Conservation (phyloP, 495 filamentous ascomycete genomes). For the Darksidea phi region DNA sequence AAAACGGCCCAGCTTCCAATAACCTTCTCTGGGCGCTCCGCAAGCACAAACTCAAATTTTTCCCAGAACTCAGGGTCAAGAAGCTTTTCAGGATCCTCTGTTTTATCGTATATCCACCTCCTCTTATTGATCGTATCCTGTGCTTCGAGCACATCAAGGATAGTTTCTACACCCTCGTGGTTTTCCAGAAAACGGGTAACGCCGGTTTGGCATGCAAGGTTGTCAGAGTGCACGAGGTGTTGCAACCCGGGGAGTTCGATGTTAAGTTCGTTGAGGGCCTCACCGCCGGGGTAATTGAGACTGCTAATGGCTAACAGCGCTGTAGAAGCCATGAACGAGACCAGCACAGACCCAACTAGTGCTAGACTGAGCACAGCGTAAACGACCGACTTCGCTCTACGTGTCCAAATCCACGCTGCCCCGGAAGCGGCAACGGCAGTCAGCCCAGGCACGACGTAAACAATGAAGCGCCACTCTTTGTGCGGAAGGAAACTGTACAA, state of each 20-base stretch:
- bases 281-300: constrained; percentile 46
- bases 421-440: constrained; percentile 75
- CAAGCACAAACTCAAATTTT: constrained; percentile 75
- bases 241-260: constrained; percentile 1
- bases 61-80: constrained; percentile 71
- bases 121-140: constrained; percentile 14
- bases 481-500: constrained; percentile 86
- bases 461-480: constrained; percentile 95
- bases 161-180: constrained; percentile 45
- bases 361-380: constrained; percentile 58
- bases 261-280: constrained; percentile 39
- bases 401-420: constrained; percentile 71
- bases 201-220: constrained; percentile 88
- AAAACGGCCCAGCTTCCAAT: constrained; percentile 72
- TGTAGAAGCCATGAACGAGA: constrained; percentile 58
- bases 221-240: constrained; percentile 66
- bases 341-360: constrained; percentile 58
- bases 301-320: constrained; percentile 60
- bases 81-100: constrained; percentile 57
- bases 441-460: constrained; percentile 79
- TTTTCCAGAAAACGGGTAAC: constrained; percentile 74
- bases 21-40: constrained; percentile 60
- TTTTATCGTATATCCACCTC: constrained; percentile 64
- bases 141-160: constrained; percentile 30
- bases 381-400: constrained; percentile 57